phyloP scores from a whole-genome alignment of 1,139 yeast genomes.

The Candida sojae region DNA sequence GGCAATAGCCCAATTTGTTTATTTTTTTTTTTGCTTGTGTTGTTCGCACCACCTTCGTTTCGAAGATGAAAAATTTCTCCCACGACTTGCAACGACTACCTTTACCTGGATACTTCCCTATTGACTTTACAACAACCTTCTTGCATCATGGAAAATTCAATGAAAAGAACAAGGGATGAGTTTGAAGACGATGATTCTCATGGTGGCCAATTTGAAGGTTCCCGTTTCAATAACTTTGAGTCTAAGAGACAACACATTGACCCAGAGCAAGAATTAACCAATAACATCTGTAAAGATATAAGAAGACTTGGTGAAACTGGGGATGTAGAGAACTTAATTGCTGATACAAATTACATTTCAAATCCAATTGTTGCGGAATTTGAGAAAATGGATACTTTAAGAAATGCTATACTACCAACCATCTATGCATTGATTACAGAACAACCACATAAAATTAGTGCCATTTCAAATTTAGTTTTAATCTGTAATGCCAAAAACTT shows the following conservation, averaged over 20 bases:
- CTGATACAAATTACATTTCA: slow-evolving; percentile 67
- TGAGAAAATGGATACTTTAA: slow-evolving; percentile 63
- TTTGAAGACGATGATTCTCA: slow-evolving; percentile 23
- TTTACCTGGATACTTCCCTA: background rate
- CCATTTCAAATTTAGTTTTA: slow-evolving; percentile 68
- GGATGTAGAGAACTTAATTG: slow-evolving; percentile 52
- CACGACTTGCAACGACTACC: no score
- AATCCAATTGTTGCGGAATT: slow-evolving; percentile 70
- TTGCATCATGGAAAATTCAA: slow-evolving; percentile 8
- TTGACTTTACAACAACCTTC: background rate
- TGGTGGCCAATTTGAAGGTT: slow-evolving; percentile 16
- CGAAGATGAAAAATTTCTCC: background rate
- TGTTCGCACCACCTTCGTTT: background rate
- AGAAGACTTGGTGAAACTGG: slow-evolving; percentile 67
- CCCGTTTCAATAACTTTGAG: slow-evolving; percentile 14
- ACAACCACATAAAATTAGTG: slow-evolving; percentile 86
- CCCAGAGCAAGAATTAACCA: slow-evolving; percentile 43
- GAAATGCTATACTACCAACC: slow-evolving; percentile 61
- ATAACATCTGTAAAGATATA: slow-evolving; percentile 55
- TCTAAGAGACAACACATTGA: slow-evolving; percentile 42
- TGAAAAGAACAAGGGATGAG: slow-evolving; percentile 44
- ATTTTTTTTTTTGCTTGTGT: no score
- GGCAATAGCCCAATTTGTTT: no score
- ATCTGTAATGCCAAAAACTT: slow-evolving; percentile 68
- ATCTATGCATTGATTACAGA: slow-evolving; percentile 72